Evolutionary conservation across 495 filamentous ascomycete species (phyloP).

Genomic region (Xanthoparmelia taractica): DNA sequence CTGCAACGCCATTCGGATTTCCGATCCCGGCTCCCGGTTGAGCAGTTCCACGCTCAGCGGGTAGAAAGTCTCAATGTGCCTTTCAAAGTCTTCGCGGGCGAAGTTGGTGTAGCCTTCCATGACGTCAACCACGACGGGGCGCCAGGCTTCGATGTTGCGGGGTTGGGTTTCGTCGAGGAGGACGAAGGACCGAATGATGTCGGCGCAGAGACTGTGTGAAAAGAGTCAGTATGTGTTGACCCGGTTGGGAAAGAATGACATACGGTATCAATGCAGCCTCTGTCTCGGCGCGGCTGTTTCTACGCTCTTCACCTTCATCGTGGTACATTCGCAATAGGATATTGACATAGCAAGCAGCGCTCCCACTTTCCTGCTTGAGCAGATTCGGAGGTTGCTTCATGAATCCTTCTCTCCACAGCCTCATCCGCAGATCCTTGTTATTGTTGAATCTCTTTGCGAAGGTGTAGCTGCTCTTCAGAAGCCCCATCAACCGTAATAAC

Average conservation of each 20-base stretch:
- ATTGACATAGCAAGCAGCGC: constrained; percentile 84
- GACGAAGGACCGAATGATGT: constrained; percentile 79
- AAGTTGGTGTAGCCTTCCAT: constrained; percentile 89
- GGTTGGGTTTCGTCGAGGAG: constrained; percentile 87
- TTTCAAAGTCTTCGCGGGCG: constrained; percentile 70
- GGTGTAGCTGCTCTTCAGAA: constrained; percentile 88
- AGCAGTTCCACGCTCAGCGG: constrained; percentile 79
- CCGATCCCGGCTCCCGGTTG: constrained; percentile 64
- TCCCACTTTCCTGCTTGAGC: constrained; percentile 94
- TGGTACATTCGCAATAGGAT: constrained; percentile 97
- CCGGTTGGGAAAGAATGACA: constrained; percentile 27
- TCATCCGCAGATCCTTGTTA: constrained; percentile 90
- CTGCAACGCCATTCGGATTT: constrained; percentile 70
- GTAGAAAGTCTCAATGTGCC: constrained; percentile 75
- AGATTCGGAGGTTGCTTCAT: constrained; percentile 99
- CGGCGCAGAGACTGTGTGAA: constrained; percentile 61
- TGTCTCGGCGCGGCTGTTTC: constrained; percentile 66
- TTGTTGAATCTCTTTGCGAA: constrained; percentile 97
- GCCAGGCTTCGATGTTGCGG: constrained; percentile 91
- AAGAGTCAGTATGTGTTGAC: constrained; percentile 14
- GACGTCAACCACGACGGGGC: constrained; percentile 96
- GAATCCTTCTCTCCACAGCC: constrained; percentile 93
- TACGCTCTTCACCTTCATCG: constrained; percentile 75
- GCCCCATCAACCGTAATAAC: constrained; percentile 82
- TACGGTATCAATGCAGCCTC: constrained; percentile 86